These are phyloP conservation scores for Ehretia macrophylla DNA, from an alignment of 257 asterid genomes.

Conservation along the genomic window DNA sequence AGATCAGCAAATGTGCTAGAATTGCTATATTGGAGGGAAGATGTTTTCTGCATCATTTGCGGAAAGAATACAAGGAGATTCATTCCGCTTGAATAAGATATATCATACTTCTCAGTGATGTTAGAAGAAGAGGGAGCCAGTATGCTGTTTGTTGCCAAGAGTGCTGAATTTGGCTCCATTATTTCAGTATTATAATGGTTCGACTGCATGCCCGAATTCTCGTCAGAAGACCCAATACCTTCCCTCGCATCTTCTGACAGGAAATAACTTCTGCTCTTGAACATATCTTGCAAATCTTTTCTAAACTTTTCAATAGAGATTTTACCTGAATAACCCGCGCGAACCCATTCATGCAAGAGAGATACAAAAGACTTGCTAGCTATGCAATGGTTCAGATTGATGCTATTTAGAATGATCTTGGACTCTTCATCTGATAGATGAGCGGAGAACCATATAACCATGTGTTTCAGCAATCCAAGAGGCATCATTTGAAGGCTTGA, in stretches of 20 bases:
- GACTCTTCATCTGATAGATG: slow-evolving; percentile 55
- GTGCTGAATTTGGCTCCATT: slow-evolving; percentile 20
- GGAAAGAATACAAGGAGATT: slow-evolving; percentile 48
- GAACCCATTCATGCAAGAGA: slow-evolving; percentile 48
- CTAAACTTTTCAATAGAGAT: slow-evolving; percentile 51
- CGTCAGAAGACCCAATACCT: slow-evolving; percentile 22
- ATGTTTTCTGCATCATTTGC: slow-evolving; percentile 35
- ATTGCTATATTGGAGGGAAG: slow-evolving; percentile 25
- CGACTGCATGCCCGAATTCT: slow-evolving; percentile 7
- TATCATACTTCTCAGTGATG: slow-evolving; percentile 27
- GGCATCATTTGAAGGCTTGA: slow-evolving; percentile 72
- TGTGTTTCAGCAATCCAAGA: slow-evolving; percentile 68
- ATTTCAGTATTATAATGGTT: slow-evolving; percentile 9
- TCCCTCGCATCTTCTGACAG: slow-evolving; percentile 43
- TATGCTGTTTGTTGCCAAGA: slow-evolving; percentile 13
- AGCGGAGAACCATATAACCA: slow-evolving; percentile 67
- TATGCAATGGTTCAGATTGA: slow-evolving; percentile 38
- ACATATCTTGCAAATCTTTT: slow-evolving; percentile 45
- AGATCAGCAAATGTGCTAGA: slow-evolving; percentile 20
- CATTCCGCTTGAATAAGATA: slow-evolving; percentile 31
- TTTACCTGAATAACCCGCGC: slow-evolving; percentile 66
- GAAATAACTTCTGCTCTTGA: slow-evolving; percentile 51
- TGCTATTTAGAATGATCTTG: slow-evolving; percentile 39
- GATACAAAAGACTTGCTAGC: slow-evolving; percentile 43
- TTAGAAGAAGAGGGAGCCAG: slow-evolving; percentile 36